Evolutionary conservation across 2,329 filamentous ascomycete species (phyloP), one percentile per base, ranked within the genome.

Genomic region (Pseudogymnoascus pannorum): DNA sequence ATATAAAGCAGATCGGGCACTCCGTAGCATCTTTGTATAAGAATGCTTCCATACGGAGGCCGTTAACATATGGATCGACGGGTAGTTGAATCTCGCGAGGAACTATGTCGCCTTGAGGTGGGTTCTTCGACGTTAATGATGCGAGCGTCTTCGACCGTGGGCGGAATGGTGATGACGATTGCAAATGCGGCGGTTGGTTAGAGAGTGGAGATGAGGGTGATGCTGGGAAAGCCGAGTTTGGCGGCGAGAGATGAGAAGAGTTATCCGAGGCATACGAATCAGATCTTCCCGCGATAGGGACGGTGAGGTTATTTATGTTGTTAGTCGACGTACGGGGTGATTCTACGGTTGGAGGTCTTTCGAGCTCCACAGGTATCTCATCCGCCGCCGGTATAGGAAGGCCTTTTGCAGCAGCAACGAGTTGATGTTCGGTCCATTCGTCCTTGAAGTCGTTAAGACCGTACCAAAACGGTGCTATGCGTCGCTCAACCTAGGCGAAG

Each of bases 1-100:
- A 95, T 60, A 97, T 79, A 72, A 97, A 96, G 77, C 94, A 99
- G 64, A 99, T 96, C 4, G 94, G 93, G 69, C 94, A 99, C 72
- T 99, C 94, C 5, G 79, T 77, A 3, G 91, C 88, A 67, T 96
- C 86, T 73, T 96, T 96, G 79, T 99, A 99, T 1, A 99, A 78
- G 66, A 91, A 93, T 1, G 92, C 93, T 74, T 97, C 94, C 51
- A 97, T 80, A 0, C 89, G 89, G 68, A 96, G 91, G n/a, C 94
- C 93, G 68, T 97, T 96, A 48, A 97, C 89, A 68, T 89, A 93
- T 0, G 90, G 89, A 67, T 97, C 92, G 64, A 86, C 81, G 0
- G 92, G 88, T 2, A 97, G 78, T 62, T 86, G 79, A n/a, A 92
- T 77, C 75, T 97, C 93, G 65, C 88, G 87, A 1, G 89, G 89